These are phyloP conservation scores for Diutina pseudorugosa DNA, from an alignment of 1,139 yeast genomes.

Conservation along the genomic window DNA sequence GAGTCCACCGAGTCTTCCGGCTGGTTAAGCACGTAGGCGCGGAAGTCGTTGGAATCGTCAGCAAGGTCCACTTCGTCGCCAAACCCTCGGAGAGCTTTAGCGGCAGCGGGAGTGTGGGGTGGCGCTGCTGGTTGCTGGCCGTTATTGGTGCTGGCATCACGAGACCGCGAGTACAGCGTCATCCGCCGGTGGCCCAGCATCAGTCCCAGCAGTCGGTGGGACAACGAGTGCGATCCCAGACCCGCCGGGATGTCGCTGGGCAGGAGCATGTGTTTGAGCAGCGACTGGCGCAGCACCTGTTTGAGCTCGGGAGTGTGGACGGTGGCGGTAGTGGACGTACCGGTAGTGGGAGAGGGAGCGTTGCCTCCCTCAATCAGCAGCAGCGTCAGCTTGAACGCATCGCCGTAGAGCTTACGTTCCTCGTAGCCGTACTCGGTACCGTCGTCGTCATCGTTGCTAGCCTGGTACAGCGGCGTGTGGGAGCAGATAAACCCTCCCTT, in stretches of 20 bases:
- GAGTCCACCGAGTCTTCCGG: constrained; percentile 51
- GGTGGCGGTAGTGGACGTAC: neutral
- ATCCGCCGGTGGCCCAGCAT: constrained; percentile 1
- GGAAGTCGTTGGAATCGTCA: constrained; percentile 18
- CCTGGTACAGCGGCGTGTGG: constrained; percentile 38
- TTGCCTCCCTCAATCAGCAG: constrained; percentile 14
- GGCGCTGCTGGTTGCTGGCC: constrained; percentile 20
- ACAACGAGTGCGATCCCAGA: neutral
- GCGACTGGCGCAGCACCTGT: neutral
- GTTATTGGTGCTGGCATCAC: constrained; percentile 31
- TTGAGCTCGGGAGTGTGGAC: neutral
- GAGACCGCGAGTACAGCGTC: constrained; percentile 9
- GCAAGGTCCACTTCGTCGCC: constrained; percentile 28
- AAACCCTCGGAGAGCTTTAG: constrained; percentile 21
- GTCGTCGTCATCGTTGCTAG: constrained; percentile 9
- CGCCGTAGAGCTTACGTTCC: constrained; percentile 29
- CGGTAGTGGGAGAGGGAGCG: too few species aligned
- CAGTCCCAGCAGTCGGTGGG: constrained; percentile 1
- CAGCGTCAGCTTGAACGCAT: constrained; percentile 29
- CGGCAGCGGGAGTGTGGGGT: constrained; percentile 41
- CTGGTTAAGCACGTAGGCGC: constrained; percentile 13
- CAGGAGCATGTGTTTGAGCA: neutral
- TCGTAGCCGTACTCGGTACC: constrained; percentile 9
- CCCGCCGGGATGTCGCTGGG: neutral
- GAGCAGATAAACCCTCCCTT: constrained; percentile 89